A percentile compares a stretch with the other conserved stretches of the same genome.
phyloP scores from a whole-genome alignment of 2,329 filamentous ascomycete species.

The Nigrospora osmanthi region DNA sequence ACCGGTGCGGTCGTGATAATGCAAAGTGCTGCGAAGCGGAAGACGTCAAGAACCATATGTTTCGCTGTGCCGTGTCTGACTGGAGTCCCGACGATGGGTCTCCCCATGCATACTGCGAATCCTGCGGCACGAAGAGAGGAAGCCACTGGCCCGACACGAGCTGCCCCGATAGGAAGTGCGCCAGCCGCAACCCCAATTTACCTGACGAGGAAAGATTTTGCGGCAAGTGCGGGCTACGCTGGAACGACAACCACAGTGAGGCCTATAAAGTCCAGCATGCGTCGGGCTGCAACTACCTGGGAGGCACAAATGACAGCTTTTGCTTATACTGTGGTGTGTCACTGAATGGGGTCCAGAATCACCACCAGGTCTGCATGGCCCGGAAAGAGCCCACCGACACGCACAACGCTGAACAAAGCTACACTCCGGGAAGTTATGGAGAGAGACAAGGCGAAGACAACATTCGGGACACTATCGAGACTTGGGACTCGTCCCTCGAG shows the following conservation, averaged over 20 bases:
- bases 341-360: neutral
- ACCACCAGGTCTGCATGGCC: neutral
- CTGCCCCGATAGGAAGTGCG: neutral
- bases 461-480: no score
- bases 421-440: no score
- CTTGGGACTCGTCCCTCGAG: no score
- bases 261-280: no score
- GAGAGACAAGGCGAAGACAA: no score
- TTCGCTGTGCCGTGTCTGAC: neutral
- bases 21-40: neutral
- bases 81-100: neutral
- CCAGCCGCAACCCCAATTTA: neutral
- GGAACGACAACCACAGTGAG: no score
- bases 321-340: conserved; percentile 3
- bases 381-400: no score
- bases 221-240: neutral
- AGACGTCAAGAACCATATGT: conserved; percentile 1
- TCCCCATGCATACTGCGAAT: neutral
- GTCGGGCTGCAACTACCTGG: no score
- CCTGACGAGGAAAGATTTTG: neutral
- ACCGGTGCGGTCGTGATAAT: conserved; percentile 3
- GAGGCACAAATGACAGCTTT: neutral
- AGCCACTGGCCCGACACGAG: neutral
- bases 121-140: neutral
- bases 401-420: no score